Base-by-base conservation (phyloP, 192 early-diverging fungal species). In the Endogone sp. region DNA sequence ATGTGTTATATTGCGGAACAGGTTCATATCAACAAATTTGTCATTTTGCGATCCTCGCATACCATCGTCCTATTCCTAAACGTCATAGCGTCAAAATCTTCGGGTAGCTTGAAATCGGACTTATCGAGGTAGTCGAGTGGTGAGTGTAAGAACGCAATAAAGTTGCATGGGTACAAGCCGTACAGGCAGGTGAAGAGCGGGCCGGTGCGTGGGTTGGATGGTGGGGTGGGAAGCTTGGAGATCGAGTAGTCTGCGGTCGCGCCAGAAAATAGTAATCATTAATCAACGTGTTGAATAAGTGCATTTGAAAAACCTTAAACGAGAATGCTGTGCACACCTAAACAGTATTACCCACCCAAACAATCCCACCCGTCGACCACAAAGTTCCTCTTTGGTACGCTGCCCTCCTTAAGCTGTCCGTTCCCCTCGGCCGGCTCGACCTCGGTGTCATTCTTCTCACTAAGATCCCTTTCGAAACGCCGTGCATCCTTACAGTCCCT, bases 151-250 rank as follows among this genome's bases (percentile, higher is more conserved):
- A 86, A 86, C 24, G 79, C 73, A 1, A 84, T 32, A 55, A 84
- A 77, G 59, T 81, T 86, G 62, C 82, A 84, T 24, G 85, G 85
- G 64, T 79, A 86, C 20, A 86, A 70, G 1, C 85, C 85, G 59
- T 87, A 87, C 25, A 87, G 68, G 44, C 79, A 81, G 13, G 85
- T 82, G 54, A 87, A 87, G 23, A 87, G 74, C 2, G 77, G 57
- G 8, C 77, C 76, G 0, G 83, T 78, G n/a, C 77, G 77, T 9
- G 83, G 83, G 44, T 85, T 82, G 3, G 81, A 80, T 23, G 81
- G 81, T 20, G 81, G 81, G 24, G 81, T 81, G 10, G 74, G 55
- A 22, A 76, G 16, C 64, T 79, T 79, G 11, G 73, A 79, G 57
- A 75, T 71, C 37, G 73, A 71, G 57, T 69, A 79, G 57, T 79